These are phyloP conservation scores for Escallonia rubra DNA, from an alignment of 129 eudicot species.

Conservation along the genomic window DNA sequence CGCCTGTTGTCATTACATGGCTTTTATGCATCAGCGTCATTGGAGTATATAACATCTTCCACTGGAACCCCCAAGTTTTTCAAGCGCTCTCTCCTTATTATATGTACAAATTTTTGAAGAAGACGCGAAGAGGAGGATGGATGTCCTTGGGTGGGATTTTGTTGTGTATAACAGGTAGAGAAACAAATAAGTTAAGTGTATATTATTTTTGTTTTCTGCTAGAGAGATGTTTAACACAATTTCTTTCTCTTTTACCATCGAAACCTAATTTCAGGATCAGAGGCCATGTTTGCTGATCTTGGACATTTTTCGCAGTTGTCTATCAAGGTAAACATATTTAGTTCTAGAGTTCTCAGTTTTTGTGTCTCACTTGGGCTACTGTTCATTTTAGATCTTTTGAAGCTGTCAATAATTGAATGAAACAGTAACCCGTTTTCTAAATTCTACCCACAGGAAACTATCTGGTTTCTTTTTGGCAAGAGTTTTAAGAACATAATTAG, in stretches of 20 bases:
- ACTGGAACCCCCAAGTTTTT: constrained; percentile 72
- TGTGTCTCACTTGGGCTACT: not conserved
- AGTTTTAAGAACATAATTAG: too few relatives aligned
- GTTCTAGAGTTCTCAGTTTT: not conserved
- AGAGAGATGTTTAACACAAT: not conserved
- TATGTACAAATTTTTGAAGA: constrained; percentile 77
- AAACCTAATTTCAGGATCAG: constrained; percentile 47
- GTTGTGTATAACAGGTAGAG: constrained; percentile 68
- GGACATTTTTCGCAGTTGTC: constrained; percentile 87
- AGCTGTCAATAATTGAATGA: too few relatives aligned
- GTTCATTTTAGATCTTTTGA: too few relatives aligned
- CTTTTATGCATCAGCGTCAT: constrained; percentile 74
- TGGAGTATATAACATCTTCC: constrained; percentile 67
- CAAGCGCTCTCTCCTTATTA: constrained; percentile 80
- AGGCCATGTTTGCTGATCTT: constrained; percentile 92
- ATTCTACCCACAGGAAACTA: too few relatives aligned
- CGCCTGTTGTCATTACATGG: constrained; percentile 73
- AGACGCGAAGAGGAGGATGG: constrained; percentile 75
- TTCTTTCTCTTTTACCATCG: not conserved
- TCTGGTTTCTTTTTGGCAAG: too few relatives aligned
- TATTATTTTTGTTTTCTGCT: not conserved
- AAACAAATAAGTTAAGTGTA: not conserved
- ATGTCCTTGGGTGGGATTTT: constrained; percentile 85
- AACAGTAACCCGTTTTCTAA: too few relatives aligned
- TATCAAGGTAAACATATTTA: constrained; percentile 45